Conservation (phyloP, 2,329 filamentous ascomycete species). For the Ascochyta pisi region DNA sequence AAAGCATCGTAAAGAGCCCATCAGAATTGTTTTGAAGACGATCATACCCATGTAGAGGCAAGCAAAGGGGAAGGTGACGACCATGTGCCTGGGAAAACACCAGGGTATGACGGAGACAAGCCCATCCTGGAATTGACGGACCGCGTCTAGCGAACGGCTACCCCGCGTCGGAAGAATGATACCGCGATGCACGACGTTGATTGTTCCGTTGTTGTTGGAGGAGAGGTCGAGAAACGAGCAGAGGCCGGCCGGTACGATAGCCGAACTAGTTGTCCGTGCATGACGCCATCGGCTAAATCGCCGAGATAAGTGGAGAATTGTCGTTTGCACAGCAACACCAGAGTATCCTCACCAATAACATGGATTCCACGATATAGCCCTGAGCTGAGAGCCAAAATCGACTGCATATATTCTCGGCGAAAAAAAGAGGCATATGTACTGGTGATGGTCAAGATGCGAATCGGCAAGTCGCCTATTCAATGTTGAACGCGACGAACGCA, state of each 20-base stretch:
- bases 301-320: not conserved
- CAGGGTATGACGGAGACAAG: not conserved
- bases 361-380: too few species aligned
- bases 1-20: not conserved
- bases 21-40: not conserved
- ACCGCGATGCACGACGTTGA: not conserved
- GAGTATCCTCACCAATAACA: too few species aligned
- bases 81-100: not conserved
- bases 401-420: too few species aligned
- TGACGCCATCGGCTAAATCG: slow-evolving; percentile 8
- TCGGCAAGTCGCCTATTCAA: too few species aligned
- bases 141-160: slow-evolving; percentile 1
- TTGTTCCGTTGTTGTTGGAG: not conserved
- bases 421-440: too few species aligned
- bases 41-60: not conserved
- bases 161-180: slow-evolving; percentile 17
- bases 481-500: too few species aligned
- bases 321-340: too few species aligned
- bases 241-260: not conserved
- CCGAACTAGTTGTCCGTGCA: not conserved
- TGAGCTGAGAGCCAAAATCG: too few species aligned
- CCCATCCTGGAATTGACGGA: not conserved
- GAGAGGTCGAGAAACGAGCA: not conserved
- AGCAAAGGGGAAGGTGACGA: slow-evolving; percentile 5
- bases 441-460: too few species aligned